Conservation (phyloP, 768 basidiomycete genomes). For the Leccinum longicurvipes region DNA sequence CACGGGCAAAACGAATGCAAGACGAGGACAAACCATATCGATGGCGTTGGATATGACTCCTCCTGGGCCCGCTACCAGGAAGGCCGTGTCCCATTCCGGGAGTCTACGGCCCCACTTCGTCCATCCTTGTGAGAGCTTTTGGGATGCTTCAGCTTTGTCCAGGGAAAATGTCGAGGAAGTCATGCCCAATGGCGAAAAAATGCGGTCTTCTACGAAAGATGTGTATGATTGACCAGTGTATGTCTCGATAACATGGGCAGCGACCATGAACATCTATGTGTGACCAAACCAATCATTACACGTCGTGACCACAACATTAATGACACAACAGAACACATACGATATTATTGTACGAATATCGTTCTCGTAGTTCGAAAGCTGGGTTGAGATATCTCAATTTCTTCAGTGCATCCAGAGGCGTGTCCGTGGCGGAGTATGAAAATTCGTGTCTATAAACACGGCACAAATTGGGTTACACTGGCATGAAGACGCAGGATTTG, state of each 20-base stretch:
- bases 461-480: neutral
- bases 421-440: conserved; percentile 29
- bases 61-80: conserved; percentile 36
- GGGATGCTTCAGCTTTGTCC: conserved; percentile 28
- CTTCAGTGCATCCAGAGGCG: conserved; percentile 17
- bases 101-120: conserved; percentile 33
- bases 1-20: conserved; percentile 19
- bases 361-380: conserved; percentile 35
- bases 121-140: conserved; percentile 35
- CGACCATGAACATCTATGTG: conserved; percentile 38
- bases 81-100: conserved; percentile 22
- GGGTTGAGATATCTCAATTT: conserved; percentile 32
- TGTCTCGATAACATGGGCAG: conserved; percentile 32
- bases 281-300: neutral
- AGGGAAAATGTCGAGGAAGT: conserved; percentile 36
- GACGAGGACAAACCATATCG: conserved; percentile 37
- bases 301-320: neutral
- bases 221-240: conserved; percentile 34
- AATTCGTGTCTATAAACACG: conserved; percentile 33
- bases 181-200: conserved; percentile 43
- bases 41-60: conserved; percentile 42
- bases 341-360: conserved; percentile 38
- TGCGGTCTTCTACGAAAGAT: conserved; percentile 41
- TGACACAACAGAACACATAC: conserved; percentile 12
- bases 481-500: neutral